Percentiles rank a stretch among this genome's conserved stretches.
phyloP scores from a whole-genome alignment of 257 asterid species.

The Plantago major region DNA sequence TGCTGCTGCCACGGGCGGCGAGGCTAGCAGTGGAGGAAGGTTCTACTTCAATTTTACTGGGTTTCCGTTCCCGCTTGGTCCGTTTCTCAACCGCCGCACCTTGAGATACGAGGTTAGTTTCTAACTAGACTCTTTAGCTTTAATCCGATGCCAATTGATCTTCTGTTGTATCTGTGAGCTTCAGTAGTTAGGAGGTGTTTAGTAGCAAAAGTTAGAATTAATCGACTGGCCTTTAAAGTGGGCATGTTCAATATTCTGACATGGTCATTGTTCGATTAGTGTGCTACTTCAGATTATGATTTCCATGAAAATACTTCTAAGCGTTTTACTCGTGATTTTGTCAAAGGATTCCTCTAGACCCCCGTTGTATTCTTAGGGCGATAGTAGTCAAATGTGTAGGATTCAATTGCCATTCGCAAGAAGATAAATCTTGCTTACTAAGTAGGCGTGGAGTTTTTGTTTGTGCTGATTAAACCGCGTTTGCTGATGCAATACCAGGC shows the following conservation, averaged over 20 bases:
- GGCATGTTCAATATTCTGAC: too few relatives aligned
- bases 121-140: not conserved
- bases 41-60: slow-evolving; percentile 88
- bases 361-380: not conserved
- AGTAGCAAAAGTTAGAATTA: too few relatives aligned
- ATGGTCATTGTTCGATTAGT: too few relatives aligned
- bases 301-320: not conserved
- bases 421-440: not conserved
- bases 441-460: not conserved
- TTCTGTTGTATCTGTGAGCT: too few relatives aligned
- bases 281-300: not conserved
- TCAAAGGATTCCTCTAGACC: too few relatives aligned
- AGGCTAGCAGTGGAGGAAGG: slow-evolving; percentile 44
- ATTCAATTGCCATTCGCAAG: too few relatives aligned
- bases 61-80: slow-evolving; percentile 96
- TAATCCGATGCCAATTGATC: not conserved
- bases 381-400: too few relatives aligned
- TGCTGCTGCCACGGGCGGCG: slow-evolving; percentile 42
- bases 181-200: too few relatives aligned
- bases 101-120: slow-evolving; percentile 67
- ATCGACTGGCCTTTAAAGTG: too few relatives aligned
- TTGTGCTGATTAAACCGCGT: slow-evolving; percentile 17
- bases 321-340: not conserved
- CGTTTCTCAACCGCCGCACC: slow-evolving; percentile 85
- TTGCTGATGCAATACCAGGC: slow-evolving; percentile 51